phyloP scores from a whole-genome alignment of 495 filamentous ascomycete species.

The Cercophora sp. region DNA sequence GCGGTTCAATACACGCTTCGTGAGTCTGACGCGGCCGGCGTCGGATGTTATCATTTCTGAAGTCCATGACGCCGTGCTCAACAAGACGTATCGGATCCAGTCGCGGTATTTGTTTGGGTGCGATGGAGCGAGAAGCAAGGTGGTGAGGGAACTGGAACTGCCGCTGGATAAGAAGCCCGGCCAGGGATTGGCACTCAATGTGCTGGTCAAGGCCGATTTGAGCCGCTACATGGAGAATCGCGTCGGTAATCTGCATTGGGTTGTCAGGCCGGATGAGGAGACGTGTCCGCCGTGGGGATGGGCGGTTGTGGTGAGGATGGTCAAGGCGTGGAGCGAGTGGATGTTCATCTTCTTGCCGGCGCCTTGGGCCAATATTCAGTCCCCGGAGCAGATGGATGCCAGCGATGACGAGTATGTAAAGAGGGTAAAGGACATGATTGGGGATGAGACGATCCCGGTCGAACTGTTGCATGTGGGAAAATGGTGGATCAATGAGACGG shows the following conservation, averaged over 20 bases:
- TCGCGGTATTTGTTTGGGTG: constrained; percentile 57
- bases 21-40: constrained; percentile 24
- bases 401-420: constrained; percentile 35
- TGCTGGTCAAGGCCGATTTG: constrained; percentile 51
- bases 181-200: constrained; percentile 51
- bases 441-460: constrained; percentile 39
- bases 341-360: constrained; percentile 41
- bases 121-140: constrained; percentile 51
- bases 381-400: constrained; percentile 27
- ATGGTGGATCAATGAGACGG: constrained; percentile 42
- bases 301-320: constrained; percentile 36
- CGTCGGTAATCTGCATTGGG: constrained; percentile 55
- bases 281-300: constrained; percentile 32
- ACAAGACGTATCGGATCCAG: constrained; percentile 40
- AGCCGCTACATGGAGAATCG: constrained; percentile 45
- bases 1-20: constrained; percentile 42
- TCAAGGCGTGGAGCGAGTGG: constrained; percentile 44
- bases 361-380: constrained; percentile 24
- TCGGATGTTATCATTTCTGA: constrained; percentile 33
- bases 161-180: constrained; percentile 48
- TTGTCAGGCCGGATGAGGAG: constrained; percentile 31
- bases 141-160: constrained; percentile 47
- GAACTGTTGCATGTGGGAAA: constrained; percentile 33
- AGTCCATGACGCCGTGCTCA: constrained; percentile 41
- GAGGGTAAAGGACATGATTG: constrained; percentile 46